Base-by-base conservation (phyloP, 2,329 filamentous ascomycete genomes). In the Onygena corvina region DNA sequence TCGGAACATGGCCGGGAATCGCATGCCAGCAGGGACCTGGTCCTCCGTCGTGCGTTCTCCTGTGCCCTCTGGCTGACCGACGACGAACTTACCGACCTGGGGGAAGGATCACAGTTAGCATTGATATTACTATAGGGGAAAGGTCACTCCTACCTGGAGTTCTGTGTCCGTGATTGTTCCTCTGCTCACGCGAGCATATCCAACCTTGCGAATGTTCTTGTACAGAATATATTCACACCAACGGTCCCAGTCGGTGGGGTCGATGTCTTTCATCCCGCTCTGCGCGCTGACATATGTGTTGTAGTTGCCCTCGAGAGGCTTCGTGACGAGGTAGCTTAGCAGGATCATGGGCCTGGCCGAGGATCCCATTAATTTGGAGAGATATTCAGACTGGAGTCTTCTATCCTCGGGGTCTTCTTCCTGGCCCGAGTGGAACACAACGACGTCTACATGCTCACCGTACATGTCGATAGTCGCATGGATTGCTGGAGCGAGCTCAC, bases 191-290 rank as follows among this genome's bases (percentile, higher is more conserved):
- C 92, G 75, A 3, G 92, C 92, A 64, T 98, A 98, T 1, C 87
- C 90, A 0, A 84, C 83, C 53, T 90, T 77, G 67, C 81, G 83
- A 54, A 98, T 69, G 9, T 81, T 81, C 73, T 95, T 95, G 75
- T 87, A 98, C 21, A 98, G 71, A 56, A 98, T 95, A 67, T 98
- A 98, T 71, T 98, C 90, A 71, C 92, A 98, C 92, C 92, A 98
- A 49, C 92, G 76, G 66, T 98, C 92, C 88, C 88, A 94, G 64
- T 98, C 92, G 2, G 75, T 81, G 0, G 82, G 78, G 61, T 98
- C 92, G 46, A 98, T 92, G 61, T 98, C 92, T 60, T 86, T 81
- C 92, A 98, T 98, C 7, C 88, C 86, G 51, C 85, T 94, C 51
- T 72, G 72, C 48, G 87, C 76, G 50, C 86, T 86, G 20, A 96